phyloP scores from a whole-genome alignment of 2,329 filamentous ascomycete genomes.

The Penicillium aurantiogriseum region DNA sequence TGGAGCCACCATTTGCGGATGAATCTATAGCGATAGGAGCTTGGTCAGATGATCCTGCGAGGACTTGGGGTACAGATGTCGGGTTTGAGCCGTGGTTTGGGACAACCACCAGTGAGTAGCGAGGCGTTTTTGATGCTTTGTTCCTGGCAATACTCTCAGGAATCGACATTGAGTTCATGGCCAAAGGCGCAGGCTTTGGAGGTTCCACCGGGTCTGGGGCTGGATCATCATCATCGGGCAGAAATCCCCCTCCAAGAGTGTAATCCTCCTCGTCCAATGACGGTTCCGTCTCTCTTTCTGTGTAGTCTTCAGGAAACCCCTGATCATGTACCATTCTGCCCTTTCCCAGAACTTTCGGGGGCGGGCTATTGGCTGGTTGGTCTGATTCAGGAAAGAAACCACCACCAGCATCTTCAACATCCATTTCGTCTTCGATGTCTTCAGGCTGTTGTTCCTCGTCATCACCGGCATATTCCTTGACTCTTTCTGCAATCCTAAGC shows the following conservation, averaged over 20 bases:
- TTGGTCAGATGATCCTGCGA: conserved; percentile 21
- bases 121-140: conserved; percentile 12
- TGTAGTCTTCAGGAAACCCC: background rate
- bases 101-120: conserved; percentile 35
- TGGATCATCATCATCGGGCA: conserved; percentile 8
- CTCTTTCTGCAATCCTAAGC: conserved; percentile 68
- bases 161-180: background rate
- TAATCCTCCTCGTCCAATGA: background rate
- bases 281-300: background rate
- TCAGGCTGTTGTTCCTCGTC: conserved; percentile 40
- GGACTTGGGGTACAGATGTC: background rate
- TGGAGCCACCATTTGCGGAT: conserved; percentile 24
- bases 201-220: background rate
- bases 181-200: background rate
- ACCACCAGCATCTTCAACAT: conserved; percentile 31
- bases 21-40: conserved; percentile 28
- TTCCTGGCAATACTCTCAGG: background rate
- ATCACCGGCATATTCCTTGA: conserved; percentile 57
- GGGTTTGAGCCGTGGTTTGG: conserved; percentile 14
- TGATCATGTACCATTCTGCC: background rate
- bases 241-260: conserved; percentile 2
- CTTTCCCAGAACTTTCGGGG: background rate
- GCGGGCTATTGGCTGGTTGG: conserved; percentile 11
- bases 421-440: conserved; percentile 38
- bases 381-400: conserved; percentile 41